Evolutionary conservation across 176 grass and related monocot species (phyloP), one percentile per base, ranked within the genome.

Genomic region (Zizania latifolia): DNA sequence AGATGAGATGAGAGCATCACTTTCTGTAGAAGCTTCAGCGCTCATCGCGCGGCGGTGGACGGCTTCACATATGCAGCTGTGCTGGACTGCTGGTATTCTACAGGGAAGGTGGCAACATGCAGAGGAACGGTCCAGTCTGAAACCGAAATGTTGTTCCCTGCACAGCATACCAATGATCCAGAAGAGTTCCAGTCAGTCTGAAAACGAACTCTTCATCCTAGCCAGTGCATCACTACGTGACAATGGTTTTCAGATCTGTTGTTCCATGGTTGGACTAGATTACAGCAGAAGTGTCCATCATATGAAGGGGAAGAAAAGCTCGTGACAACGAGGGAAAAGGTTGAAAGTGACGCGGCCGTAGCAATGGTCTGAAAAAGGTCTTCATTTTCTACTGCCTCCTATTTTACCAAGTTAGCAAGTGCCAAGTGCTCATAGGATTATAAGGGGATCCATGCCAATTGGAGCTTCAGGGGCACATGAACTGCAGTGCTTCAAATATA

Each of bases 391-490:
- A 30, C 28, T 55, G 72, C 50, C 45, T 36, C 29, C 9, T 38
- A 51, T 39, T 33, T 39, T 33, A 53, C 29, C 71, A 35, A 8
- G 54, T 43, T 17, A 69, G 35, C 48, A 35, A n/a, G 67, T 9
- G 66, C 66, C 48, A 35, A n/a, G 67, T 9, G 66, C 66, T 14
- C 13, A 43, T 21, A 55, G 6, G 56, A 62, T n/a, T n/a, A n/a
- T 39, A 73, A 19, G 58, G 59, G 24, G 66, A 9, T 65, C 32
- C 53, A 26, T 67, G 79, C 73, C 85, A 78, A 82, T 53, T 87
- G 85, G 79, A 72, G 85, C 30, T 24, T 56, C 79, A 37, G 29
- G 66, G 24, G 67, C 67, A 27, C 65, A 58, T 41, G 37, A 72
- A 41, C 78, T 64, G 56, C 63, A 17, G 13, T 10, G 62, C 21